Percentiles rank a stretch among this genome's conserved stretches.
phyloP scores from a whole-genome alignment of 306 rosid genomes.

The Benincasa hispida region DNA sequence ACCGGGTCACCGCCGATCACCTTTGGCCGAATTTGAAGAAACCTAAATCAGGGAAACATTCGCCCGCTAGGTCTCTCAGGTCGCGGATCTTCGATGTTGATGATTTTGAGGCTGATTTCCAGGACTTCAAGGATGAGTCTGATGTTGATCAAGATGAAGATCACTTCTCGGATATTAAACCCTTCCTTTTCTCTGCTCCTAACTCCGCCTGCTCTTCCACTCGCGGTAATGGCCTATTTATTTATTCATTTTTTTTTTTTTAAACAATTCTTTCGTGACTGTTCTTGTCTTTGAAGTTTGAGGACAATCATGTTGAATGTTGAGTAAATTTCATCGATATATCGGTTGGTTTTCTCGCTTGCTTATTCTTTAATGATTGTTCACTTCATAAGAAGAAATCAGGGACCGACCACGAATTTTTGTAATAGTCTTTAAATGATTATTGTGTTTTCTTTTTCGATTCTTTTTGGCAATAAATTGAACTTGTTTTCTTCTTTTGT shows the following conservation, averaged over 20 bases:
- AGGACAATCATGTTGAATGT: neutral
- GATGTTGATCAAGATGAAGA: conserved; percentile 51
- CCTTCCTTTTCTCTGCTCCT: conserved; percentile 25
- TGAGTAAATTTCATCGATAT: neutral
- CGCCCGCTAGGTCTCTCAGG: conserved; percentile 21
- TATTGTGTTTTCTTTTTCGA: neutral
- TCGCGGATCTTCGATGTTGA: conserved; percentile 28
- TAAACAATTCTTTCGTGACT: neutral
- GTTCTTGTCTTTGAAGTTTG: neutral
- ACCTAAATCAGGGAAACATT: conserved; percentile 15
- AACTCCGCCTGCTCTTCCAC: conserved; percentile 20
- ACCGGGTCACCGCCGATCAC: conserved; percentile 44
- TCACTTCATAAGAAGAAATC: neutral
- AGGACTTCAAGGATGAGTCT: conserved; percentile 72
- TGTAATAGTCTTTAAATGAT: neutral
- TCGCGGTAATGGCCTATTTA: conserved; percentile 24
- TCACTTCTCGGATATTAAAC: conserved; percentile 33
- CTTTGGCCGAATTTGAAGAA: conserved; percentile 67
- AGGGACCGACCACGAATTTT: neutral
- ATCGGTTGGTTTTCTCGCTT: neutral
- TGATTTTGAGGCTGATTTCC: conserved; percentile 83
- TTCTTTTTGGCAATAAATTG: neutral
- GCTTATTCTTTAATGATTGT: neutral
- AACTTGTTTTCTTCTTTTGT: neutral
- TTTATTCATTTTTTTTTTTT: neutral